Base-by-base conservation (phyloP, 2,329 filamentous ascomycete genomes). In the Cytospora schulzeri region DNA sequence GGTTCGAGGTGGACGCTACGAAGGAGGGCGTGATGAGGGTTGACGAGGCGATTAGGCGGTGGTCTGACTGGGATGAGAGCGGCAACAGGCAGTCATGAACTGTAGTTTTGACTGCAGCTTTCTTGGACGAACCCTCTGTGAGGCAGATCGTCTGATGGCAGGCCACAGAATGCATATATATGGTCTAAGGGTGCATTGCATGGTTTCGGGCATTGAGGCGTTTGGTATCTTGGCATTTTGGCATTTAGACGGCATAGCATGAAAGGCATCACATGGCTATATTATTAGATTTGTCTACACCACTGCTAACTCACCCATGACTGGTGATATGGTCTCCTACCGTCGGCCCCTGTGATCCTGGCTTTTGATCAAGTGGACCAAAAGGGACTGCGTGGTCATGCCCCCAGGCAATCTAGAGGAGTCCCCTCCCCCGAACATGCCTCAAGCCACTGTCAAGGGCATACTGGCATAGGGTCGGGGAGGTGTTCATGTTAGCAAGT, bases 1-100 rank as follows among this genome's bases (percentile, higher is more conserved):
- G 94, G 94, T 99, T 99, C 74, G 91, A 96, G 77, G 88, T 97
- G 1, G 87, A 91, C 7, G 66, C 66, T 15, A 54, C 66, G 15
- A 66, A 60, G 54, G 45, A 64, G 1, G 66, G 66, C 24, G 63
- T 67, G n/a, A 38, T 66, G 66, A 52, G 84, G 80, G 79, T 85
- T 81, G 78, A 85, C 64, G 80, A 90, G 69, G 87, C 93, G 65
- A 88, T 97, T 50, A 86, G 88, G 72, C 80, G 92, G 69, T 99
- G 95, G 95, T 88, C 93, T 11, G 85, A 85, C 14, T 98, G 93
- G 92, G 91, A 90, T 61, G 90, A 91, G 76, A 76, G 63, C 22
- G 60, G 24, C 26, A 41, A 22, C 48, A n/a, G 19, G 33, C 33
- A 35, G 15, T 22, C 52, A n/a, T 62, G 52, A 56, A 29, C 29